Evolutionary conservation across 768 basidiomycete genomes (phyloP), one percentile per base, ranked within the genome.

Genomic region (Cantharellus anzutake): DNA sequence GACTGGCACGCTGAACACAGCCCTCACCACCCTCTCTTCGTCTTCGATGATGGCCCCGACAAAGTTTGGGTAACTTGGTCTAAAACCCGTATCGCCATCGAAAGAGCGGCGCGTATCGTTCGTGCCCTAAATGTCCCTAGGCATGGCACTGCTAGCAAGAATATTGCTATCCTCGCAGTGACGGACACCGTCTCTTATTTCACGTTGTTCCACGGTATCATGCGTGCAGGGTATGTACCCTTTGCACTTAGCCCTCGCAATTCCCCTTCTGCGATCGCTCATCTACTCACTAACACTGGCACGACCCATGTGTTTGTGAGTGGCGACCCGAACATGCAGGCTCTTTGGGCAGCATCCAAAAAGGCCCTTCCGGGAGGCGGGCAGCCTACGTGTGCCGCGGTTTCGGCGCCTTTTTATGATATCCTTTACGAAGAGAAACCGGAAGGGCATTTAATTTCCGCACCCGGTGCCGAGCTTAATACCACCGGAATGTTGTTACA

Each of bases 241-340:
- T 74, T 74, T 62, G 71, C 72, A 1, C 65, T 73, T 50, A 70
- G 71, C 3, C 63, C 65, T 2, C 65, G 71, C 3, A 72, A 72
- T 62, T 71, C 73, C 5, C 66, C 64, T 40, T 63, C 62, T 16
- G 73, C 71, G 1, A 63, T 75, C 4, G 68, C 67, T 0, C 71
- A 74, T 63, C 66, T 75, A 3, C 62, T 74, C 7, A 48, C 53
- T 14, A 59, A 62, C 51, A 68, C 64, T 4, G 60, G 61, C 2
- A 62, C 63, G 2, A 64, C 58, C 0, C 67, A 69, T 16, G 29
- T 71, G 11, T 63, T 69, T 52, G 66, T 65, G 20, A 63, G 65
- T 38, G 51, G 58, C 37, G 48, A 48, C 16, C 42, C 52, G 14
- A 37, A 37, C 52, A 55, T 55, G 52, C 52, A 55, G 52, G 52